These are phyloP conservation scores for Solanum hybrid DNA, from an alignment of 305 asterid species.

Conservation along the genomic window DNA sequence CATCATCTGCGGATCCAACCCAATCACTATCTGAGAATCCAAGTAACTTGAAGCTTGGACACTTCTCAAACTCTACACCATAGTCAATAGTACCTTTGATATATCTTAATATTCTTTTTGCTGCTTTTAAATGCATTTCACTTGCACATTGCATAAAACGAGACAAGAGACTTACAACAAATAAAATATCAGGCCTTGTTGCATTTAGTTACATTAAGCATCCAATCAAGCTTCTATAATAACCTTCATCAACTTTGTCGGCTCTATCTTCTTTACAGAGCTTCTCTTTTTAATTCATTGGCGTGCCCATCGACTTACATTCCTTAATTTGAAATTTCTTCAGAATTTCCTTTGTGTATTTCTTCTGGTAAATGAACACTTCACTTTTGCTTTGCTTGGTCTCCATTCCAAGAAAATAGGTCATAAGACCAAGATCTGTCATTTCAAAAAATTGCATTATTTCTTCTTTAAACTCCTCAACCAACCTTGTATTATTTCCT, in stretches of 20 bases:
- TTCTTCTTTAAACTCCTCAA: neutral
- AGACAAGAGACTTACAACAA: neutral
- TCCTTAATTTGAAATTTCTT: neutral
- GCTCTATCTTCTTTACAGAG: neutral
- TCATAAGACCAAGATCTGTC: neutral
- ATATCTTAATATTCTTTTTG: neutral
- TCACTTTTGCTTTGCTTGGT: neutral
- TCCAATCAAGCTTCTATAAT: neutral
- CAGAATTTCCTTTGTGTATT: neutral
- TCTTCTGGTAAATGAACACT: neutral
- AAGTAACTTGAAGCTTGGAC: neutral
- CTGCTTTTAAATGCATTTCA: neutral
- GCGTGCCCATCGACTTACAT: neutral
- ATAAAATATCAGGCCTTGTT: neutral
- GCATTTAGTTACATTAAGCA: neutral
- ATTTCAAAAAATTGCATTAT: neutral
- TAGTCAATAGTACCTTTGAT: neutral
- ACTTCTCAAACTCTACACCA: neutral
- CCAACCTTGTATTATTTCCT: neutral
- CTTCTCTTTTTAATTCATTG: neutral
- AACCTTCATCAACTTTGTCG: neutral
- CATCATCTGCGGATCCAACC: neutral
- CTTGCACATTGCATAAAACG: neutral
- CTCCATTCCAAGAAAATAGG: neutral
- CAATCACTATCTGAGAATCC: neutral